Base-by-base conservation (phyloP, 495 filamentous ascomycete genomes). In the Annulohypoxylon nitens region DNA sequence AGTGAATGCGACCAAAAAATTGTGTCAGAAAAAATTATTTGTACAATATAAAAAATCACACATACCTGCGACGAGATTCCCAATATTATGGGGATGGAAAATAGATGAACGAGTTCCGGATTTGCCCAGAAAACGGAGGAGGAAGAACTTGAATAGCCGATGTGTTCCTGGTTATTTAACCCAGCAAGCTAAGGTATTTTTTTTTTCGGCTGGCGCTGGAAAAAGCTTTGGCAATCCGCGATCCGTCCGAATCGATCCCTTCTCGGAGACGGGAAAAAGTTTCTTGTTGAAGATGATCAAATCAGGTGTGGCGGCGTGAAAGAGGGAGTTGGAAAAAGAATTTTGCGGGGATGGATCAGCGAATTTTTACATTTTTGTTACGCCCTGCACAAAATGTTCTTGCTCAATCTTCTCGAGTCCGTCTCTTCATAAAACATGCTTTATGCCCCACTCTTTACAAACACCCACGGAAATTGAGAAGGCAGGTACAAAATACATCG, bases 251-350 rank as follows among this genome's bases (percentile, higher is more conserved):
- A 43, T 43, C 30, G 20, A 64, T 63, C 26, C 67, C 57, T 69
- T 70, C 55, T 75, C 73, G 73, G 73, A 75, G 65, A 66, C 73
- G 73, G 73, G 73, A 69, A 75, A 75, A 75, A 43, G 69, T 73
- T 75, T 75, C 57, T 57, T 48, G 60, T 69, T 69, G 69, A 69
- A 67, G 72, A 33, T 30, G 71, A 73, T 71, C 67, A 71, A 69
- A 75, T 75, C 72, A 67, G 67, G 63, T 45, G 72, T 71, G 72
- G 63, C 58, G 72, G 39, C 30, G 59, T 60, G 37, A 23, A 57
- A 64, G 68, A 70, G 71, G 73, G 75, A 72, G 73, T 76, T 75
- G 77, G 75, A 79, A 79, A 79, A 79, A 77, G 75, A 79, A 76
- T 79, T 78, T 79, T 79, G 75, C 75, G 75, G 64, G 36, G 43